Percentiles rank a stretch among this genome's conserved stretches.
Evolutionary conservation across 345 rosid genomes (phyloP).

Genomic region (Gossypium mustelinum): DNA sequence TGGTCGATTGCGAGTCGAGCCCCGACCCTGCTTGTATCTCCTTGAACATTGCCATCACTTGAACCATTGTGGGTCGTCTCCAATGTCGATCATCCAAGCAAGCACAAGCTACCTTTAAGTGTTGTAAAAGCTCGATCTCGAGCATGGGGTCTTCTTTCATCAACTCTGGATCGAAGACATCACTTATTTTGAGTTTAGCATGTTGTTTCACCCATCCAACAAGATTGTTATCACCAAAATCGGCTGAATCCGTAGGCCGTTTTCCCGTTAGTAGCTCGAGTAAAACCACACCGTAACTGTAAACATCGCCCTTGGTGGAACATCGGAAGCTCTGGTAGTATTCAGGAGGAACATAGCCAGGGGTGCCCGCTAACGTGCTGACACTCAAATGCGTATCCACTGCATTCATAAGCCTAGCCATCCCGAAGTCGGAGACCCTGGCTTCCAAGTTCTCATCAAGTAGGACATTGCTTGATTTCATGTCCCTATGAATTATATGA

Average conservation of each 20-base stretch:
- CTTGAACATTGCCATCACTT: constrained; percentile 75
- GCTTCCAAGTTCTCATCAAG: constrained; percentile 86
- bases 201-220: constrained; percentile 99
- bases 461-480: constrained; percentile 96
- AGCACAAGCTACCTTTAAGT: constrained; percentile 64
- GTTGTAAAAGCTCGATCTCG: constrained; percentile 70
- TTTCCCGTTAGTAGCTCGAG: constrained; percentile 90
- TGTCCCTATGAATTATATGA: constrained; percentile 88
- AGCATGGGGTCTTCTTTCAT: constrained; percentile 67
- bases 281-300: constrained; percentile 93
- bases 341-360: constrained; percentile 96
- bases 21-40: constrained; percentile 79
- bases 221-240: constrained; percentile 93
- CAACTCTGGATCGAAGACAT: constrained; percentile 76
- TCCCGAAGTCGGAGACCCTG: constrained; percentile 92
- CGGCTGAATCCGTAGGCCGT: constrained; percentile 87
- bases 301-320: constrained; percentile 85
- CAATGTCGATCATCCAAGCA: constrained; percentile 75
- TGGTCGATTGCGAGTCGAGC: constrained; percentile 62
- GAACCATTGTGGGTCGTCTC: constrained; percentile 76
- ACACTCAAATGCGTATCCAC: constrained; percentile 95
- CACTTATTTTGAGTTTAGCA: constrained; percentile 57
- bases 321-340: constrained; percentile 91
- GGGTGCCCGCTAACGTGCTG: constrained; percentile 94
- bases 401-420: constrained; percentile 88